These are phyloP conservation scores for Cercospora sp. DNA, from an alignment of 2,329 filamentous ascomycete species.

Conservation along the genomic window DNA sequence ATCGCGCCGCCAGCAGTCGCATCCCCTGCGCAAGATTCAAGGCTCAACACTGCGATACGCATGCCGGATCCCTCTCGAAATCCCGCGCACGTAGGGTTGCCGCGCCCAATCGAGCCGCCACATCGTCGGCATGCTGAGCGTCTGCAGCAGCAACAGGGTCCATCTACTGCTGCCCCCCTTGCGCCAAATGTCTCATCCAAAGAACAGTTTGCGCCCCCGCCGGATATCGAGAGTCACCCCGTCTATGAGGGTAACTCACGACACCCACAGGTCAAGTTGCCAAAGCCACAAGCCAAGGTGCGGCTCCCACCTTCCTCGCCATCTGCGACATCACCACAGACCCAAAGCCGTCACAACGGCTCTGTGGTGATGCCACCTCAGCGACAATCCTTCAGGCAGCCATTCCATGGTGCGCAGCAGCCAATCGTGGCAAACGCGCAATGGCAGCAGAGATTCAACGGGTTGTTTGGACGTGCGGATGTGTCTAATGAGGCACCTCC, in stretches of 20 bases:
- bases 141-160: conserved; percentile 15
- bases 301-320: conserved; percentile 68
- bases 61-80: conserved; percentile 38
- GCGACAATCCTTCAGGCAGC: conserved; percentile 44
- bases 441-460: conserved; percentile 86
- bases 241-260: conserved; percentile 67
- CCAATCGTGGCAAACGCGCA: conserved; percentile 52
- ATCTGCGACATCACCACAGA: conserved; percentile 40
- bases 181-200: conserved; percentile 28
- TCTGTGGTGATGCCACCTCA: conserved; percentile 47
- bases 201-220: conserved; percentile 59
- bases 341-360: conserved; percentile 40
- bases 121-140: conserved; percentile 14
- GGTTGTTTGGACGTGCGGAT: conserved; percentile 65
- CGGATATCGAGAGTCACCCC: conserved; percentile 71
- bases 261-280: conserved; percentile 69
- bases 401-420: conserved; percentile 40
- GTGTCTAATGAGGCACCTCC: conserved; percentile 45
- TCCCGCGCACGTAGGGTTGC: conserved; percentile 33
- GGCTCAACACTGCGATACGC: conserved; percentile 35
- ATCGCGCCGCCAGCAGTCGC: conserved; percentile 32
- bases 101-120: conserved; percentile 34
- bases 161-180: conserved; percentile 28
- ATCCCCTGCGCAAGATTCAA: conserved; percentile 29
- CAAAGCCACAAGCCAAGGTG: conserved; percentile 71